Percentiles rank a stretch among this genome's conserved stretches.
phyloP scores from a whole-genome alignment of 2,329 filamentous ascomycete genomes.

The Trichoderma oligosporum region DNA sequence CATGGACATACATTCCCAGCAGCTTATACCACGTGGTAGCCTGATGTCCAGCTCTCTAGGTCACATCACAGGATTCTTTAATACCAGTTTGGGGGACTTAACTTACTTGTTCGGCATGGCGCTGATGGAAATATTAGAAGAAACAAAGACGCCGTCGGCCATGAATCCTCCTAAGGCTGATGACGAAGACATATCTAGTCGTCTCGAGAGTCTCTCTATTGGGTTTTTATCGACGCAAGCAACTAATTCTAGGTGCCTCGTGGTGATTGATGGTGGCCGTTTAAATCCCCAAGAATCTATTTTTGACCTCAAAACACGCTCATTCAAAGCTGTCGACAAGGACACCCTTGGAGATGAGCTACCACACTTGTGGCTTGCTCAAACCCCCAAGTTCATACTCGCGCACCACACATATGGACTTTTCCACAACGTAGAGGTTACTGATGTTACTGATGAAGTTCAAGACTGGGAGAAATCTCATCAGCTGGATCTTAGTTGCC shows the following conservation, averaged over 20 bases:
- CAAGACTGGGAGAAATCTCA: constrained; percentile 37
- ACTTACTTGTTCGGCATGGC: constrained; percentile 29
- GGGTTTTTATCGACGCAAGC: not conserved
- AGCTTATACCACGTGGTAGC: constrained; percentile 61
- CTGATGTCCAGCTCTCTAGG: constrained; percentile 48
- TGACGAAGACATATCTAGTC: not conserved
- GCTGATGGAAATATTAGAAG: constrained; percentile 28
- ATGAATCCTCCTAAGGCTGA: not conserved
- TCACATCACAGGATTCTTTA: constrained; percentile 60
- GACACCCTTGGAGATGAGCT: constrained; percentile 36
- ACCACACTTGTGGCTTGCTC: constrained; percentile 41
- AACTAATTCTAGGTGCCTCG: constrained; percentile 1
- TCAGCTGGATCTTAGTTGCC: constrained; percentile 28
- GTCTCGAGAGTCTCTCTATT: not conserved
- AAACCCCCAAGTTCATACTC: constrained; percentile 39
- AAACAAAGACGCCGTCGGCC: not conserved
- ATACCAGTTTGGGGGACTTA: constrained; percentile 50
- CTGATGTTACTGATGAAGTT: constrained; percentile 31
- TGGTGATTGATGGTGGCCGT: constrained; percentile 26
- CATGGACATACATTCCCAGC: constrained; percentile 66
- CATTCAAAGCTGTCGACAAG: constrained; percentile 24
- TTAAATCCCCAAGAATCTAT: constrained; percentile 31
- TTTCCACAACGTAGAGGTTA: constrained; percentile 37
- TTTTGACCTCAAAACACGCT: constrained; percentile 46
- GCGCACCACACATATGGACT: constrained; percentile 38